Evolutionary conservation across 371 early-diverging fungal species (phyloP), one percentile per base, ranked within the genome.

Genomic region (Zancudomyces culisetae): DNA sequence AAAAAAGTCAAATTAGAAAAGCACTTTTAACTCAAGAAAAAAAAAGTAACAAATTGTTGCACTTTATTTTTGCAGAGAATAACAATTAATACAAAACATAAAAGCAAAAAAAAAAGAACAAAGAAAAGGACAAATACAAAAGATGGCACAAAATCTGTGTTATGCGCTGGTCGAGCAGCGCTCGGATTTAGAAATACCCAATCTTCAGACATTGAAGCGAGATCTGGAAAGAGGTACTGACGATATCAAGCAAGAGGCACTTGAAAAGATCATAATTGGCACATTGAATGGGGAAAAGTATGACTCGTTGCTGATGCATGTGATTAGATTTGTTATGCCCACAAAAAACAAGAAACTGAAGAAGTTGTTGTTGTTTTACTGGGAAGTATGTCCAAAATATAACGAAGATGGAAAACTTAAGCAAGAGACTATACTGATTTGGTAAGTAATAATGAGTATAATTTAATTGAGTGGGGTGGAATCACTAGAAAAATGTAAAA

Each of bases 341-440:
- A 81, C 82, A 29, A 86, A 87, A 74, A 86, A 88, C 78, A 92
- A 94, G 63, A 68, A 80, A 57, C 68, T 83, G 27, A 97, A 97
- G 76, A 97, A 97, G 69, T 71, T 95, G 40, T 73, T 90, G 47
- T 82, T 89, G 51, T 77, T 95, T 52, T 97, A 92, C 72, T 91
- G 90, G 88, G 98, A 97, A 66, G 81, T 93, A 43, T 89, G 90
- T 54, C 91, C 95, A 27, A 93, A 93, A 74, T 79, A 79, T 27
- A 79, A 80, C 41, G 71, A 82, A 15, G 91, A 92, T 65, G 96
- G 96, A 30, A 87, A 87, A 58, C 78, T 92, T 19, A 86, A 86
- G 63, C 89, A 90, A 58, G 96, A 97, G 70, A 91, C 93, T 73
- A 85, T 94, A 60, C 76, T 97, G 29, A 90, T 93, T 23, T 93